phyloP scores from a whole-genome alignment of 768 basidiomycete species.

The Mycena metata region DNA sequence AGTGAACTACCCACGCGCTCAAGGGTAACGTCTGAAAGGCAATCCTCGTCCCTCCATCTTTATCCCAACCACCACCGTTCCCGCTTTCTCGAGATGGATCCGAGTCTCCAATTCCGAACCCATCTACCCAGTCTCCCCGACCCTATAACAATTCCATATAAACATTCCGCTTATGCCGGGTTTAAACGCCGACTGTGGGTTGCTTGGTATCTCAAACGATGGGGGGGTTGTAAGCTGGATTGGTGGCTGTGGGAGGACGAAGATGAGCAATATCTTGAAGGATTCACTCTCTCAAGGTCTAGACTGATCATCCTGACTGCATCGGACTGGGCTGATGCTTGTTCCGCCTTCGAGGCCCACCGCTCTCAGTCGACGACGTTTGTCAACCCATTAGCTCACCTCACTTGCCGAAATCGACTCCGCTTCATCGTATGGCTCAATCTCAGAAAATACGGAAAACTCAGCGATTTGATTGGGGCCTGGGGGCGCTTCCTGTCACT shows the following conservation, averaged over 20 bases:
- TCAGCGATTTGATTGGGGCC: neutral
- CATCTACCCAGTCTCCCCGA: too few species aligned
- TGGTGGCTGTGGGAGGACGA: conserved; percentile 27
- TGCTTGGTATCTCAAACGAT: too few species aligned
- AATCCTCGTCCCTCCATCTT: too few species aligned
- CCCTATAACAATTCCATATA: too few species aligned
- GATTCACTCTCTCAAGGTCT: neutral
- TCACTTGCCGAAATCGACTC: conserved; percentile 5
- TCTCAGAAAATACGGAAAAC: neutral
- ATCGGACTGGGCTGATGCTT: conserved; percentile 1
- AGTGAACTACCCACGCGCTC: too few species aligned
- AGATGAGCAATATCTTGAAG: conserved; percentile 20
- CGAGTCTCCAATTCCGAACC: too few species aligned
- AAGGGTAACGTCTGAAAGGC: too few species aligned
- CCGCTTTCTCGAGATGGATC: too few species aligned
- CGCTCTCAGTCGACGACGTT: neutral
- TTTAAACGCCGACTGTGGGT: too few species aligned
- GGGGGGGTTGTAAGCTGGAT: too few species aligned
- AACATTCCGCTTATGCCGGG: too few species aligned
- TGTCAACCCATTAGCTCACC: neutral
- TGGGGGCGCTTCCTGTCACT: neutral
- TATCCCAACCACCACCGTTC: too few species aligned
- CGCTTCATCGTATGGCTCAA: conserved; percentile 20
- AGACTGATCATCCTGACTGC: neutral
- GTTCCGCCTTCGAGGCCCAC: neutral